phyloP scores from a whole-genome alignment of 768 basidiomycete genomes.

The Sarcomyxa edulis region DNA sequence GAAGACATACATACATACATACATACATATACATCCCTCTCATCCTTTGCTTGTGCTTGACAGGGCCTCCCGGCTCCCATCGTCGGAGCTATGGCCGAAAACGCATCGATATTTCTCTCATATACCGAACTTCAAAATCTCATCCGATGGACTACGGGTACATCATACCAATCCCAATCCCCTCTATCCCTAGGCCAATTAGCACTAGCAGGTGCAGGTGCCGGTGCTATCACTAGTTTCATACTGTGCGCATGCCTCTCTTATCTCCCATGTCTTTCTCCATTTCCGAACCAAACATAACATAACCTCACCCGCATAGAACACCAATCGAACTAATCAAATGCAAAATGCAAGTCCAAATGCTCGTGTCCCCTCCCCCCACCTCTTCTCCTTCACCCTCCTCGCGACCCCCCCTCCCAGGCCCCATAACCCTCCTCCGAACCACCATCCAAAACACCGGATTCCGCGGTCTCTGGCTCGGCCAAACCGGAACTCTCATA shows the following conservation, averaged over 20 bases:
- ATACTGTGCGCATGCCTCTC: constrained; percentile 57
- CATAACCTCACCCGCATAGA: constrained; percentile 29
- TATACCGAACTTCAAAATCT: constrained; percentile 75
- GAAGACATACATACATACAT: background rate
- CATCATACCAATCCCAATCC: constrained; percentile 23
- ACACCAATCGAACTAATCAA: constrained; percentile 88
- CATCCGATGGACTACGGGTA: constrained; percentile 39
- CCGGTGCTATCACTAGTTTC: constrained; percentile 85
- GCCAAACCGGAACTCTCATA: constrained; percentile 81
- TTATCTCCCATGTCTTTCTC: background rate
- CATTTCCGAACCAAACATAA: background rate
- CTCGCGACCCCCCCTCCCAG: constrained; percentile 41
- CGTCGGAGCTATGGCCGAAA: constrained; percentile 91
- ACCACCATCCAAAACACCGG: constrained; percentile 52
- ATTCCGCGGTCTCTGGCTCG: constrained; percentile 74
- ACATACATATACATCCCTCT: no score
- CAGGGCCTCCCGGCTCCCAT: constrained; percentile 94
- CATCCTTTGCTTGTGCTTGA: constrained; percentile 1
- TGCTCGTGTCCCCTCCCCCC: constrained; percentile 38
- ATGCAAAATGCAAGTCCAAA: constrained; percentile 92
- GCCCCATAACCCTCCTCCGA: constrained; percentile 61
- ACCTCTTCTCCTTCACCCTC: constrained; percentile 12
- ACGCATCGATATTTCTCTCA: constrained; percentile 82
- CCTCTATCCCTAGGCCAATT: constrained; percentile 65
- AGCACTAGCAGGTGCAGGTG: constrained; percentile 78